phyloP scores from a whole-genome alignment of 192 early-diverging fungal genomes.

The Coemansia sp. region DNA sequence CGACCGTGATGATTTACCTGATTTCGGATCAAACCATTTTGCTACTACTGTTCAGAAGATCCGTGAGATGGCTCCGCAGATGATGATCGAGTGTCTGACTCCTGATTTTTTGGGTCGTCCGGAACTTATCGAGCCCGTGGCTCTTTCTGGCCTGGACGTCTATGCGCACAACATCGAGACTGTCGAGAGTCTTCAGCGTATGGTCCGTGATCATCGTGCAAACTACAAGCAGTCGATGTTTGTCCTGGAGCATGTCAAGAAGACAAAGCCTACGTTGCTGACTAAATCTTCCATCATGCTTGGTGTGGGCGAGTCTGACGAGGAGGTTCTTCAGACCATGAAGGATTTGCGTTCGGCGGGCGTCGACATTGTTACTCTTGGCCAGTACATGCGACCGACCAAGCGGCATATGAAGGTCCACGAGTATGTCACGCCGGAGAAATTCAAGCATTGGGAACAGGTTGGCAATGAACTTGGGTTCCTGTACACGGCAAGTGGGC shows the following conservation, averaged over 20 bases:
- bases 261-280: constrained; percentile 71
- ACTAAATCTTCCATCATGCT: constrained; percentile 99
- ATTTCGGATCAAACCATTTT: constrained; percentile 93
- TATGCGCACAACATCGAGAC: constrained; percentile 99
- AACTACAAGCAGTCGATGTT: constrained; percentile 88
- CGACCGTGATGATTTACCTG: constrained; percentile 91
- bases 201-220: constrained; percentile 90
- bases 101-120: constrained; percentile 88
- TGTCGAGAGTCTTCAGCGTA: constrained; percentile 84
- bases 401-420: constrained; percentile 98
- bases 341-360: constrained; percentile 76
- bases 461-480: constrained; percentile 85
- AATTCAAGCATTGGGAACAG: constrained; percentile 85
- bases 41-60: constrained; percentile 86
- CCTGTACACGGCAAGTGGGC: constrained; percentile 92
- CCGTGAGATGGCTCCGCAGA: constrained; percentile 85
- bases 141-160: constrained; percentile 89
- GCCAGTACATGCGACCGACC: constrained; percentile 99
- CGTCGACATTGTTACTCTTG: constrained; percentile 93
- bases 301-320: constrained; percentile 93
- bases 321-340: constrained; percentile 85
- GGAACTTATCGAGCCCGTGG: constrained; percentile 76
- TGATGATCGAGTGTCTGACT: constrained; percentile 94
- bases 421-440: constrained; percentile 90
- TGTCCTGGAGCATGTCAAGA: constrained; percentile 87